Base-by-base conservation (phyloP, 2,329 filamentous ascomycete genomes). In the Xylaria sp. region DNA sequence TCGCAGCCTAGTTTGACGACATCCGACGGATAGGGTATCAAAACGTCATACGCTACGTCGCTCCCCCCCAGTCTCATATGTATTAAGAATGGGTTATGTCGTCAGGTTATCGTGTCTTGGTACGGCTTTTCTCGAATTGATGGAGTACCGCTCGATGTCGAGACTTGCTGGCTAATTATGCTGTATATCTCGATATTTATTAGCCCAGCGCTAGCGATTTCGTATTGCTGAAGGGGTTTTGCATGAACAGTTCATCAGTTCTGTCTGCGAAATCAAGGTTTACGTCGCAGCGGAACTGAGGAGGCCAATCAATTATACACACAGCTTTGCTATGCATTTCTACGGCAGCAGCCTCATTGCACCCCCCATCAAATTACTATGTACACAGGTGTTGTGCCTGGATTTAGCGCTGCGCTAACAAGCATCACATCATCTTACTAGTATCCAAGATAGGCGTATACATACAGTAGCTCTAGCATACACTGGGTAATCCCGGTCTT, bases 401-500 rank as follows among this genome's bases (percentile, higher is more conserved):
- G 46, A 10, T 47, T 13, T 40, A 55, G 37, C 52, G 46, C 41
- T 17, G 31, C 46, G 38, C 52, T 55, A 55, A 25, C 19, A n/a
- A 23, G 19, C 21, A 51, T 51, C 47, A 51, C 27, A 40, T 53
- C 29, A 40, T 47, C 21, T 33, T 13, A 27, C 31, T 27, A 51
- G n/a, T n/a, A n/a, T n/a, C n/a, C n/a, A n/a, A n/a, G 47, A 25
- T 38, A 37, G 47, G 47, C 15, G 27, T 37, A 33, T 51, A 51
- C 47, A 33, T 58, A 46, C 54, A 58, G 55, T 29, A 52, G n/a
- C n/a, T n/a, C n/a, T n/a, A n/a, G n/a, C n/a, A n/a, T n/a, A n/a
- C n/a, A n/a, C n/a, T n/a, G 31, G 25, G 54, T 4, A 13, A 62
- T 52, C 60, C 60, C 35, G 59, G 60, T 46, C 40, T 55, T 44